Base-by-base conservation (phyloP, 2,329 filamentous ascomycete genomes). In the Fusarium virguliforme region DNA sequence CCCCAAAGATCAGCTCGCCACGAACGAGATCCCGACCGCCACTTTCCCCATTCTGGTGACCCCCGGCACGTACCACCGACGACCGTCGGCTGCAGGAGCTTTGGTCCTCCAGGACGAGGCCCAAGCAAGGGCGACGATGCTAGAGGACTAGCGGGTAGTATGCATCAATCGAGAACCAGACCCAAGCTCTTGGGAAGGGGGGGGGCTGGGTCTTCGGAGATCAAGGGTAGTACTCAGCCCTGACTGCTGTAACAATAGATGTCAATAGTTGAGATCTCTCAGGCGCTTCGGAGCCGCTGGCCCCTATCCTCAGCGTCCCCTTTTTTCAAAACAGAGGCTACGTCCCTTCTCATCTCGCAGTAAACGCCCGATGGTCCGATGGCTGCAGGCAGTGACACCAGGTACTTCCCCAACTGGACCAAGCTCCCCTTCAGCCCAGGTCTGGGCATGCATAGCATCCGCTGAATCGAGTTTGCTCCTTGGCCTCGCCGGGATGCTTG, bases 1-100 rank as follows among this genome's bases (percentile, higher is more conserved):
- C 51, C 35, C 51, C 22, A 37, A 28, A 26, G 5, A 55, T 55
- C 51, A 55, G 51, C 51, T 28, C 34, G 34, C 51, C 51, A 55
- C 51, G 24, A 55, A 38, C 30, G 30, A 34, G 51, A 55, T 55
- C 51, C 38, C 22, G 35, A 55, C 51, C 22, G 13, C 13, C 34
- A 38, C 51, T 22, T 55, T 38, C 13, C 51, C 51, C 13, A 38
- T 55, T 55, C 8, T 8, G 18, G 51, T 38, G 18, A 8, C 51
- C 13, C 51, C 30, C 13, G 34, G 22, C 18, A 18, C 18, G 18
- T 18, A 28, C 28, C 35, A 55, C 51, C 51, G 51, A 55, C 18
- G 24, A 38, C 34, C 24, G 24, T 55, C 51, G 51, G 34, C 51
- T 38, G 22, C 51, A 38, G 34, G 32, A 35, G 50, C 50, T 35